phyloP scores from a whole-genome alignment of 306 rosid species.

The Castanopsis chinensis region DNA sequence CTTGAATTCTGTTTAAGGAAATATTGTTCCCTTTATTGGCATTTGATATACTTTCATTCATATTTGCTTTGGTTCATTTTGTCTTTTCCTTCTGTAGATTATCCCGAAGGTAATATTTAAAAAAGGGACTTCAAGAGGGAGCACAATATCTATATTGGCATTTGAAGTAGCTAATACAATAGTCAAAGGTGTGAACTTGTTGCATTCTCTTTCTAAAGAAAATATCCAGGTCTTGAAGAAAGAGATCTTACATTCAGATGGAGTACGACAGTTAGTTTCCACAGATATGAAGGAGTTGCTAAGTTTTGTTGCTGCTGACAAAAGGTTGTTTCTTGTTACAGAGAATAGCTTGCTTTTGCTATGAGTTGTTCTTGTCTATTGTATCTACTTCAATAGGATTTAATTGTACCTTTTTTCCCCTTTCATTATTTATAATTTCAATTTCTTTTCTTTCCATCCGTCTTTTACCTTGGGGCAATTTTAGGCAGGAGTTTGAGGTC shows the following conservation, averaged over 20 bases:
- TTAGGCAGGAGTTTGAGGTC: constrained; percentile 70
- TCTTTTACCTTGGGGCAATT: constrained; percentile 9
- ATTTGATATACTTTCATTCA: constrained; percentile 2
- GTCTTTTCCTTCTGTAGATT: constrained; percentile 16
- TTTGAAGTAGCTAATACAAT: constrained; percentile 96
- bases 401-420: background rate
- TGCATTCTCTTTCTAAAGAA: constrained; percentile 74
- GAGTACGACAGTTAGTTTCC: constrained; percentile 66
- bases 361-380: constrained; percentile 3
- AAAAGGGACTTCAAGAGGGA: constrained; percentile 43
- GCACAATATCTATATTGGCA: constrained; percentile 70
- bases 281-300: constrained; percentile 64
- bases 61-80: constrained; percentile 12
- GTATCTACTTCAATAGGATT: background rate
- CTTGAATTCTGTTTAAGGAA: background rate
- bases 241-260: constrained; percentile 64
- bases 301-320: constrained; percentile 78
- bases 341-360: constrained; percentile 17
- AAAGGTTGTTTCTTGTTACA: constrained; percentile 59
- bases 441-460: constrained; percentile 10
- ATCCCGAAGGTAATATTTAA: too few relatives aligned
- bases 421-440: background rate
- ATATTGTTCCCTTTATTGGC: constrained; percentile 8
- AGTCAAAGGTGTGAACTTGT: constrained; percentile 64
- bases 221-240: constrained; percentile 65